phyloP scores from a whole-genome alignment of 2,329 filamentous ascomycete species.

The Biscogniauxia marginata region DNA sequence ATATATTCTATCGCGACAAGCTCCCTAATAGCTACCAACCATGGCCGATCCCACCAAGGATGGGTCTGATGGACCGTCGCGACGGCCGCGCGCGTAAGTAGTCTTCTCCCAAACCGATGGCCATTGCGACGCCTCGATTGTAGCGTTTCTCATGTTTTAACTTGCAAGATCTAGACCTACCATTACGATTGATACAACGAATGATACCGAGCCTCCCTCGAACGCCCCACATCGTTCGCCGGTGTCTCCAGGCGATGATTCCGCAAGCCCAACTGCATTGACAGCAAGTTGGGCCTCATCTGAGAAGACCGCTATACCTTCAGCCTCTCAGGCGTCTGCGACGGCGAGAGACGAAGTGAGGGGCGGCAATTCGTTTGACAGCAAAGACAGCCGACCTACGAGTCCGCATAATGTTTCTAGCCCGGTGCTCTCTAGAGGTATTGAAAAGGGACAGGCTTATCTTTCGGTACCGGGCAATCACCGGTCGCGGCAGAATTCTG shows the following conservation, averaged over 20 bases:
- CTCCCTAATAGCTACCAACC: slow-evolving; percentile 4
- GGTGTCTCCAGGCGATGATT: slow-evolving; percentile 28
- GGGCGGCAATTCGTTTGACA: slow-evolving; percentile 60
- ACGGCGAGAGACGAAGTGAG: slow-evolving; percentile 47
- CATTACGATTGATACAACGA: slow-evolving; percentile 38
- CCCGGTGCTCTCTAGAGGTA: slow-evolving; percentile 46
- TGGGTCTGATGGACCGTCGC: slow-evolving; percentile 23
- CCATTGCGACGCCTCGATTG: background rate
- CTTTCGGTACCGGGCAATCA: slow-evolving; percentile 63
- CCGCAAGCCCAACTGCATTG: slow-evolving; percentile 32
- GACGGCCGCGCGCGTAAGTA: slow-evolving; percentile 29
- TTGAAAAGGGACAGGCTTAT: slow-evolving; percentile 52
- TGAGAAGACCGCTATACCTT: slow-evolving; percentile 20
- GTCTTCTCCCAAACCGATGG: background rate
- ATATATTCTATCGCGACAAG: background rate
- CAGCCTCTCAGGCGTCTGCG: slow-evolving; percentile 20
- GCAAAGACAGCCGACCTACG: slow-evolving; percentile 62
- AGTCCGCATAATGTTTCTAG: slow-evolving; percentile 72
- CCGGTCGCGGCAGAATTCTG: slow-evolving; percentile 65
- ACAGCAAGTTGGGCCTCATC: slow-evolving; percentile 27
- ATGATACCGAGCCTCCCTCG: slow-evolving; percentile 25
- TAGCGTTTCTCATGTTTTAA: slow-evolving; percentile 4
- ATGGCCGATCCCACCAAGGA: slow-evolving; percentile 25
- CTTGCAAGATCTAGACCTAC: slow-evolving; percentile 29
- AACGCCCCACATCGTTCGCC: slow-evolving; percentile 25